Evolutionary conservation across 768 basidiomycete species (phyloP), one percentile per base, ranked within the genome.

Genomic region (Collybia mongolica): DNA sequence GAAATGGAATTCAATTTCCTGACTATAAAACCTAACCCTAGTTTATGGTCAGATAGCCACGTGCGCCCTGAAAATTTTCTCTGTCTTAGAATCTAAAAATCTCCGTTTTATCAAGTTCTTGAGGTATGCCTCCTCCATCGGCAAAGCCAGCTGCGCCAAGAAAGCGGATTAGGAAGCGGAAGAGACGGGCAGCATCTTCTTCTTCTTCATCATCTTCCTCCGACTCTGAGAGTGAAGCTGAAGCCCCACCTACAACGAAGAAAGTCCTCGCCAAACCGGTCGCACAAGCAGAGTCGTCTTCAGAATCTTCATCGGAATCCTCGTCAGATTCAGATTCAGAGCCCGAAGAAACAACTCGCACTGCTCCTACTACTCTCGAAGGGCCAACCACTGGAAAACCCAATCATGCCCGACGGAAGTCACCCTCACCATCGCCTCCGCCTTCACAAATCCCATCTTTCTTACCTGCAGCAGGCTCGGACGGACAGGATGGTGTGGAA

Each of bases 371-470:
- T 55, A 42, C 53, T 48, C 14, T 14, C 11, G 14, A 32, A 14
- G 11, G 11, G 7, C 7, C 24, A 7, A 20, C 54, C 55, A 20
- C 60, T 57, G 20, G 59, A 26, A 54, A 56, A 38, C 29, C 44
- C 46, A n/a, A 51, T 52, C 35, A 51, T 49, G 52, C 52, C 41
- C 43, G 54, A 47, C 41, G 36, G 38, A 54, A 60, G 45, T 63
- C 75, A 8, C 72, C 70, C 5, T 78, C 76, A 5, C 76, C 77
- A 0, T 75, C 76, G 14, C 76, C 77, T 44, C 74, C 75, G 19
- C 68, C 75, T 2, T 56, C 66, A 14, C 59, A 64, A 20, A 69
- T 88, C 8, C 87, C 86, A 0, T 71, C 86, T 1, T 88, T 90
- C 59, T 59, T 86, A 11, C 72, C 81, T 15, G 60, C 58, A 0